Conservation (phyloP, 495 filamentous ascomycete species). For the Xylaria venustula region DNA sequence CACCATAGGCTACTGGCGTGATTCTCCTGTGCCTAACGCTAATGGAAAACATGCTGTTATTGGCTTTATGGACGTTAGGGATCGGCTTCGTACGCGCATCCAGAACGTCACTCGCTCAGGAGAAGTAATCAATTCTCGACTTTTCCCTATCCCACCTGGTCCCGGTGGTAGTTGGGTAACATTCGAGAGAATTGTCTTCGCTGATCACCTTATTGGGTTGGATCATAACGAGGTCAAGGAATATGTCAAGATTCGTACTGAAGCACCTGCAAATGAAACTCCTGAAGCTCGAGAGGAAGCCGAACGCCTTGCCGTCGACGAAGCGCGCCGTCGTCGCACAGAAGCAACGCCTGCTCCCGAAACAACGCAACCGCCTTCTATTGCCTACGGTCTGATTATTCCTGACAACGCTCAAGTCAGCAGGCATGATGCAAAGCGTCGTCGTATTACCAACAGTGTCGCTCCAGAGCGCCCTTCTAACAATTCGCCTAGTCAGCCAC, state of each 20-base stretch:
- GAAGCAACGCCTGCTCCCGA: slow-evolving; percentile 35
- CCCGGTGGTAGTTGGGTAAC: slow-evolving; percentile 58
- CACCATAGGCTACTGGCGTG: slow-evolving; percentile 53
- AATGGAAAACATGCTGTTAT: slow-evolving; percentile 49
- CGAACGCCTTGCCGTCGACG: slow-evolving; percentile 32
- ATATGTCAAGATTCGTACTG: slow-evolving; percentile 50
- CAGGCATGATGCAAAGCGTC: slow-evolving; percentile 38
- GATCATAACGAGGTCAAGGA: slow-evolving; percentile 53
- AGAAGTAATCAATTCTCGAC: slow-evolving; percentile 33
- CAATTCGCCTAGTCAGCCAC: slow-evolving; percentile 6
- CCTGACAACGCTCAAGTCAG: slow-evolving; percentile 34
- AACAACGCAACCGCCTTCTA: slow-evolving; percentile 28
- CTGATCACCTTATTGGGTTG: slow-evolving; percentile 43
- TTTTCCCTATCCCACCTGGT: slow-evolving; percentile 47
- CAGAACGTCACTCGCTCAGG: slow-evolving; percentile 38
- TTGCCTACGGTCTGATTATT: slow-evolving; percentile 44
- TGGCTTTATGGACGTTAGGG: slow-evolving; percentile 54
- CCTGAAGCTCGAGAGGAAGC: slow-evolving; percentile 26
- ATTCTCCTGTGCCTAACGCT: slow-evolving; percentile 41
- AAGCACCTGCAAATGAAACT: slow-evolving; percentile 20
- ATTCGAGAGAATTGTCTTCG: slow-evolving; percentile 52
- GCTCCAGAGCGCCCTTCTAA: slow-evolving; percentile 16
- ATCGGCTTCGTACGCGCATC: slow-evolving; percentile 53
- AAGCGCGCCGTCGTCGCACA: slow-evolving; percentile 36
- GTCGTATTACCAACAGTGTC: slow-evolving; percentile 23